These are phyloP conservation scores for Cutaneotrichosporon dermatis DNA, from an alignment of 1,284 basidiomycete genomes.

Conservation along the genomic window DNA sequence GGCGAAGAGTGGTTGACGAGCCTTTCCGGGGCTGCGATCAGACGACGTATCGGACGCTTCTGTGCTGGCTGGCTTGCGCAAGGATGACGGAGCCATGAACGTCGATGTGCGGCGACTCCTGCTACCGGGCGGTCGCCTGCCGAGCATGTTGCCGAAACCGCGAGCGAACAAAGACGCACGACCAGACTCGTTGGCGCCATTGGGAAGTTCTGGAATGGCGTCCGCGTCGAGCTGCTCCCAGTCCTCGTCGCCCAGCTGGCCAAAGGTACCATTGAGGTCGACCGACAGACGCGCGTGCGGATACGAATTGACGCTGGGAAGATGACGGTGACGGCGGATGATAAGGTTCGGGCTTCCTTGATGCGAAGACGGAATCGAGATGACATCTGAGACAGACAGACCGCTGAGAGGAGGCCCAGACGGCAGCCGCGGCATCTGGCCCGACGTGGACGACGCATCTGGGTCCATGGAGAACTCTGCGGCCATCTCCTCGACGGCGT, in stretches of 20 bases:
- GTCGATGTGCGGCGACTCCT: slow-evolving; percentile 16
- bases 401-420: slow-evolving; percentile 17
- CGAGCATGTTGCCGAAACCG: slow-evolving; percentile 22
- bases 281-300: slow-evolving; percentile 30
- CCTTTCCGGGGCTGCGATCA: slow-evolving; percentile 10
- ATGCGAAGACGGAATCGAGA: slow-evolving; percentile 10
- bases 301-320: slow-evolving; percentile 17
- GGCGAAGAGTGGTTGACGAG: slow-evolving; percentile 17
- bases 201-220: slow-evolving; percentile 23
- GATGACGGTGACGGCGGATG: slow-evolving; percentile 19
- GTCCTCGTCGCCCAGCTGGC: slow-evolving; percentile 34
- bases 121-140: slow-evolving; percentile 23
- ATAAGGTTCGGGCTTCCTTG: slow-evolving; percentile 18
- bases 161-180: slow-evolving; percentile 23
- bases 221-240: slow-evolving; percentile 27
- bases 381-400: slow-evolving; percentile 22
- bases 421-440: slow-evolving; percentile 4
- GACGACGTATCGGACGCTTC: slow-evolving; percentile 21
- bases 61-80: slow-evolving; percentile 10
- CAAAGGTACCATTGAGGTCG: slow-evolving; percentile 38
- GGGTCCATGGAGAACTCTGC: background rate
- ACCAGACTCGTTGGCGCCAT: slow-evolving; percentile 23
- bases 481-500: slow-evolving; percentile 2
- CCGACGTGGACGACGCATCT: background rate
- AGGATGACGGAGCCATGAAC: slow-evolving; percentile 15